Conservation (phyloP, 495 filamentous ascomycete species). For the Trichoderma virens region DNA sequence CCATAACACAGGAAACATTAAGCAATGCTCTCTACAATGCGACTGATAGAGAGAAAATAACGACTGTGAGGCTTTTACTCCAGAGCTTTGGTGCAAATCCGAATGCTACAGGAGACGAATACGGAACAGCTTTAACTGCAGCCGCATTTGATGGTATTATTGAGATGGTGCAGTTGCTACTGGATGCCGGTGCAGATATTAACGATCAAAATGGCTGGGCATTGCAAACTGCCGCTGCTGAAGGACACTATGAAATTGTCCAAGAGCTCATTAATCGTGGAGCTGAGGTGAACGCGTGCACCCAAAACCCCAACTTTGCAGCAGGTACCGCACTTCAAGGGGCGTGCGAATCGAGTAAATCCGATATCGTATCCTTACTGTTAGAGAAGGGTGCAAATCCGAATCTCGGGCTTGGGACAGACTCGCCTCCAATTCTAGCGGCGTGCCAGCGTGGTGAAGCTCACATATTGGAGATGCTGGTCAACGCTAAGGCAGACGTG, state of each 20-base stretch:
- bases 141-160: neutral
- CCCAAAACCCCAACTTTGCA: constrained; percentile 12
- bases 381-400: constrained; percentile 25
- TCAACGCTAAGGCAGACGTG: constrained; percentile 18
- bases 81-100: constrained; percentile 16
- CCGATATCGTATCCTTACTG: constrained; percentile 24
- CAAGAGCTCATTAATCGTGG: constrained; percentile 23
- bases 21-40: constrained; percentile 23
- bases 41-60: constrained; percentile 24
- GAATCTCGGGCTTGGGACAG: constrained; percentile 20
- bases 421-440: constrained; percentile 24
- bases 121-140: constrained; percentile 16
- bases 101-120: constrained; percentile 25
- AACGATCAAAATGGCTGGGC: constrained; percentile 25
- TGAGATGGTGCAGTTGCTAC: neutral
- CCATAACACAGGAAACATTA: constrained; percentile 17
- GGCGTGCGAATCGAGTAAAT: constrained; percentile 20
- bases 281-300: constrained; percentile 25
- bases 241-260: constrained; percentile 27
- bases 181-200: constrained; percentile 21
- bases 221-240: constrained; percentile 23
- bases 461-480: constrained; percentile 22
- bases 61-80: constrained; percentile 20
- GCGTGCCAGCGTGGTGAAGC: constrained; percentile 19
- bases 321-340: constrained; percentile 26